Percentiles rank a stretch among this genome's conserved stretches.
These are phyloP conservation scores for Tylopilus sp. DNA, from an alignment of 768 basidiomycete genomes.

Conservation along the genomic window DNA sequence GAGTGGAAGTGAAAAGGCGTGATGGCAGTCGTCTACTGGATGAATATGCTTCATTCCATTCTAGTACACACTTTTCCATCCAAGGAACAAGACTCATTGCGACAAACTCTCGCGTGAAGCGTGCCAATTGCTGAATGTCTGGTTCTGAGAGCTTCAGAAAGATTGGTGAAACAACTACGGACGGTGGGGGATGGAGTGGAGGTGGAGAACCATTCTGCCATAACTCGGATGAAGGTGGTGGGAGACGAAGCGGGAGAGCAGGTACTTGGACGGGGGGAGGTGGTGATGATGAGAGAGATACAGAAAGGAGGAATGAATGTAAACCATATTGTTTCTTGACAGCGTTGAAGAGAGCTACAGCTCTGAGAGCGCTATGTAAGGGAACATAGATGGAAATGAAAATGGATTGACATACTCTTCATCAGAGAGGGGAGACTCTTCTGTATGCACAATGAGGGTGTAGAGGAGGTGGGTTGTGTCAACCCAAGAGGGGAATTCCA, in stretches of 20 bases:
- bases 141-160: constrained; percentile 55
- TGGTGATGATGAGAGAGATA: constrained; percentile 57
- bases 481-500: constrained; percentile 79
- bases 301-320: constrained; percentile 66
- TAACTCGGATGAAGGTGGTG: constrained; percentile 37
- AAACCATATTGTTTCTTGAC: constrained; percentile 85
- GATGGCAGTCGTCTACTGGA: constrained; percentile 78
- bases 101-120: constrained; percentile 84
- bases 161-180: constrained; percentile 17
- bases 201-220: constrained; percentile 19
- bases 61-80: constrained; percentile 93
- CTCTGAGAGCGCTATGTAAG: constrained; percentile 42
- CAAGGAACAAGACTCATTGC: constrained; percentile 89
- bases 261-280: constrained; percentile 70
- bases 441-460: constrained; percentile 75
- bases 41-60: constrained; percentile 90
- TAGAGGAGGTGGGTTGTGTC: constrained; percentile 69
- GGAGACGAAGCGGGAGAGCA: constrained; percentile 61
- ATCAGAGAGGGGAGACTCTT: constrained; percentile 62
- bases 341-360: constrained; percentile 76
- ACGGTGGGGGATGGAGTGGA: neutral
- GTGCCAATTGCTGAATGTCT: constrained; percentile 72
- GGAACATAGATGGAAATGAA: constrained; percentile 1
- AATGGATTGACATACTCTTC: constrained; percentile 62
- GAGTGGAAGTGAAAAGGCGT: constrained; percentile 82